A percentile compares a stretch with the other conserved stretches of the same genome.
Evolutionary conservation across 2,329 filamentous ascomycete species (phyloP).

Genomic region (Zymoseptoria tritici): DNA sequence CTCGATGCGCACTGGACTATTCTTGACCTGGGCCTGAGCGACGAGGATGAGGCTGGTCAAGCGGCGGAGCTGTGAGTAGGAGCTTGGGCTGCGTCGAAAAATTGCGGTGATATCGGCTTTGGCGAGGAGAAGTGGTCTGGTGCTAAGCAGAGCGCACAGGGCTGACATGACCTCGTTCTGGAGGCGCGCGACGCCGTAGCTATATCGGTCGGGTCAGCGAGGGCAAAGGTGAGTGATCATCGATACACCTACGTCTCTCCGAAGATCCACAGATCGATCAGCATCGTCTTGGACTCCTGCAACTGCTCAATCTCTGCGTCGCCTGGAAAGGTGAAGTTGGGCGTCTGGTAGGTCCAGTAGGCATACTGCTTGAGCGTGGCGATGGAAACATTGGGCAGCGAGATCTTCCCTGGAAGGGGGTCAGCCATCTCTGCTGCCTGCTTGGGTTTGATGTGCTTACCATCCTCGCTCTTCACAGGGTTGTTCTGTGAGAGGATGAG

Average conservation of each 20-base stretch:
- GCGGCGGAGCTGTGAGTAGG: background rate
- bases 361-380: conserved; percentile 1
- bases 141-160: background rate
- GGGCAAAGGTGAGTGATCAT: background rate
- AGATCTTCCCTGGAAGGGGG: background rate
- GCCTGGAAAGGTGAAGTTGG: background rate
- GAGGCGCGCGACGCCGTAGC: background rate
- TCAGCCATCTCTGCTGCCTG: background rate
- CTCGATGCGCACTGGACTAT: background rate
- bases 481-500: background rate
- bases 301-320: background rate
- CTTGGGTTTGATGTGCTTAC: background rate
- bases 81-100: background rate
- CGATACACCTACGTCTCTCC: conserved; percentile 2
- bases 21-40: background rate
- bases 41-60: background rate
- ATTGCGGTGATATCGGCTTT: background rate
- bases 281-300: background rate
- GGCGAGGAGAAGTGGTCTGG: background rate
- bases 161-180: conserved; percentile 7
- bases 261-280: conserved; percentile 11
- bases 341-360: conserved; percentile 6
- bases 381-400: background rate
- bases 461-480: background rate
- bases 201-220: background rate